Conservation (phyloP, 495 filamentous ascomycete species). For the Astrothelium subdiscretum region DNA sequence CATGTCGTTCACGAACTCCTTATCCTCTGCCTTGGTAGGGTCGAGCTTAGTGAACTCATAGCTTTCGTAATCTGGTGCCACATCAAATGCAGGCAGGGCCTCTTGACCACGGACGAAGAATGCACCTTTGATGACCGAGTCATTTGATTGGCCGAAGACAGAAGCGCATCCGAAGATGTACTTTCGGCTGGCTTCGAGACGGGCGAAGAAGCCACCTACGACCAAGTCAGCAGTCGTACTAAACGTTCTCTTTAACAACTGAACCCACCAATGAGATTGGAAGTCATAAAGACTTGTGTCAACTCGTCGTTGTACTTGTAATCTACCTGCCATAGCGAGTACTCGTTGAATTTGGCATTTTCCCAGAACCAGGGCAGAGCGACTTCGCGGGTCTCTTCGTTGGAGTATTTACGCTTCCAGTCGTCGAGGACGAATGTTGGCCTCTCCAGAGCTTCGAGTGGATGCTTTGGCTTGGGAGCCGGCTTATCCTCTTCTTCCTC, state of each 20-base stretch:
- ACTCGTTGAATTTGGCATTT: constrained; percentile 82
- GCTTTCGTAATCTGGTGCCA: constrained; percentile 93
- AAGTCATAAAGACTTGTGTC: constrained; percentile 93
- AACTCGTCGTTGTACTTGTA: constrained; percentile 99
- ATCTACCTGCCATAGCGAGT: constrained; percentile 80
- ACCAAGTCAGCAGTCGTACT: background rate
- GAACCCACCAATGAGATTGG: constrained; percentile 71
- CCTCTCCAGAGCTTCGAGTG: constrained; percentile 73
- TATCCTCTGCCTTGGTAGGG: constrained; percentile 67
- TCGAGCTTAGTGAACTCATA: constrained; percentile 95
- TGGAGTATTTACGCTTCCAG: constrained; percentile 98
- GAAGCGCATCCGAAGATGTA: constrained; percentile 89
- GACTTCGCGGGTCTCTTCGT: constrained; percentile 70
- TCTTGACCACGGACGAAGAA: constrained; percentile 93
- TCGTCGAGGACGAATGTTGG: constrained; percentile 80
- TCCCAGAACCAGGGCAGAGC: constrained; percentile 98
- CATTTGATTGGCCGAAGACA: constrained; percentile 78
- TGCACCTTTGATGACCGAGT: constrained; percentile 79
- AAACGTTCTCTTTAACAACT: background rate
- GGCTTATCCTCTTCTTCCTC: constrained; percentile 58
- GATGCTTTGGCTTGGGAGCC: constrained; percentile 90
- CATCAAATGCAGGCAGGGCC: constrained; percentile 74
- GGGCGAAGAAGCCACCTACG: constrained; percentile 83
- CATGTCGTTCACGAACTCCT: constrained; percentile 69
- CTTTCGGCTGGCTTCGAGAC: constrained; percentile 96